These are phyloP conservation scores for Psophocarpus tetragonolobus DNA, from an alignment of 306 rosid genomes.

Conservation along the genomic window DNA sequence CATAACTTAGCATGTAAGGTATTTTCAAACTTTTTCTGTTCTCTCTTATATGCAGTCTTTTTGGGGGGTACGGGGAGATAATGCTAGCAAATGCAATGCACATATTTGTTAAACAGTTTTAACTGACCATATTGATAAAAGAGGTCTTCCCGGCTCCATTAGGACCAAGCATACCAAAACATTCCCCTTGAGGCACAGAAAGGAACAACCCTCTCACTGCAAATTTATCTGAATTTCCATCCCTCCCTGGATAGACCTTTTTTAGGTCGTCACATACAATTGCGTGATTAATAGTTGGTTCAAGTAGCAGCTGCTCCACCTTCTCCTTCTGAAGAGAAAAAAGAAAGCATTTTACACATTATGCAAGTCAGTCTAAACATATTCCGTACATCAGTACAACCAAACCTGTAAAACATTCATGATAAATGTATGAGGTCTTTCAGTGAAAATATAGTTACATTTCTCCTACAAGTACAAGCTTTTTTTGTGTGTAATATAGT, in stretches of 20 bases:
- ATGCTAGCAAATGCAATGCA: background rate
- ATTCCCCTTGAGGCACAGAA: conserved; percentile 84
- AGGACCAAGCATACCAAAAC: conserved; percentile 98
- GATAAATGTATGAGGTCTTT: conserved; percentile 1
- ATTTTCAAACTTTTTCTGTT: background rate
- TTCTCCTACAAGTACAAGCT: background rate
- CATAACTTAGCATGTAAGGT: background rate
- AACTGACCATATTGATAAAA: conserved; percentile 89
- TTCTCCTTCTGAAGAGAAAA: conserved; percentile 66
- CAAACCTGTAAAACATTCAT: background rate
- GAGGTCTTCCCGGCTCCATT: conserved; percentile 98
- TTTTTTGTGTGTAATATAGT: background rate
- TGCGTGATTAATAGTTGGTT: conserved; percentile 50
- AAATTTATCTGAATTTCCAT: conserved; percentile 80
- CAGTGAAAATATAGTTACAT: background rate
- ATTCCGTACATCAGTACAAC: background rate
- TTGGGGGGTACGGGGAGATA: background rate
- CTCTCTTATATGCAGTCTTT: background rate
- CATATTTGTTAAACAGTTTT: conserved; percentile 3
- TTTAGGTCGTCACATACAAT: conserved; percentile 67
- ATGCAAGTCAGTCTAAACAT: background rate
- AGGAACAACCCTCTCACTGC: conserved; percentile 91
- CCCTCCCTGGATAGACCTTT: conserved; percentile 81
- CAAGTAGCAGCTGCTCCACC: conserved; percentile 66
- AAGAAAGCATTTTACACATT: conserved; percentile 9